These are phyloP conservation scores for Grifola frondosa DNA, from an alignment of 1,284 basidiomycete genomes.

Conservation along the genomic window DNA sequence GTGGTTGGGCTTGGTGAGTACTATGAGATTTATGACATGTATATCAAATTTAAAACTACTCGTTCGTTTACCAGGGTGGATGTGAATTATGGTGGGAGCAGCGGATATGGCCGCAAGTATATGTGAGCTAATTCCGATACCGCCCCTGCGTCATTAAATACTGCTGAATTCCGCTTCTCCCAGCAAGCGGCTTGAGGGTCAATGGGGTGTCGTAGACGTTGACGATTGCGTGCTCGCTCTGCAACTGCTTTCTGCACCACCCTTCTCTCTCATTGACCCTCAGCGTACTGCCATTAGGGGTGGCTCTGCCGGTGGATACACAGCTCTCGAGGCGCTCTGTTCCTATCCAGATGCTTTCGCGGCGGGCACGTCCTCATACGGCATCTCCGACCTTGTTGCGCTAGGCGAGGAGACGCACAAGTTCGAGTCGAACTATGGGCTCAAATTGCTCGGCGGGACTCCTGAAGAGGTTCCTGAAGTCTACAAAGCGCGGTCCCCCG, in stretches of 20 bases:
- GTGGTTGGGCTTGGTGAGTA: constrained; percentile 65
- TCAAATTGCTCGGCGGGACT: constrained; percentile 49
- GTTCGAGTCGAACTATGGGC: constrained; percentile 47
- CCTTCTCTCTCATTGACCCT: constrained; percentile 50
- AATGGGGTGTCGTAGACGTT: constrained; percentile 73
- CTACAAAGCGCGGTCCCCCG: constrained; percentile 46
- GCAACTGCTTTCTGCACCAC: constrained; percentile 41
- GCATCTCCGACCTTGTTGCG: constrained; percentile 44
- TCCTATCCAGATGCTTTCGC: constrained; percentile 34
- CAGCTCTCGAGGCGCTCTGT: constrained; percentile 43
- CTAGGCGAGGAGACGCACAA: constrained; percentile 52
- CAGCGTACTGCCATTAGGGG: constrained; percentile 58
- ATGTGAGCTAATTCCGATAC: constrained; percentile 32
- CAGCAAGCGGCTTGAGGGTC: constrained; percentile 53
- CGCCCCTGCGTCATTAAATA: not conserved
- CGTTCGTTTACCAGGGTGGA: constrained; percentile 45
- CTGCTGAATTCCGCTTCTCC: constrained; percentile 6
- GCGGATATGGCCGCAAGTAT: constrained; percentile 62
- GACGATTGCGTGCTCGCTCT: constrained; percentile 58
- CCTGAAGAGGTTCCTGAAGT: constrained; percentile 41
- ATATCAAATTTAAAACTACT: not conserved
- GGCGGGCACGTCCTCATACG: constrained; percentile 43
- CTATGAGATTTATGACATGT: no score
- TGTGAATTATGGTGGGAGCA: constrained; percentile 71
- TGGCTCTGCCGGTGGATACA: constrained; percentile 51